phyloP scores from a whole-genome alignment of 441 rosid species.

The Adansonia rubrostipa region DNA sequence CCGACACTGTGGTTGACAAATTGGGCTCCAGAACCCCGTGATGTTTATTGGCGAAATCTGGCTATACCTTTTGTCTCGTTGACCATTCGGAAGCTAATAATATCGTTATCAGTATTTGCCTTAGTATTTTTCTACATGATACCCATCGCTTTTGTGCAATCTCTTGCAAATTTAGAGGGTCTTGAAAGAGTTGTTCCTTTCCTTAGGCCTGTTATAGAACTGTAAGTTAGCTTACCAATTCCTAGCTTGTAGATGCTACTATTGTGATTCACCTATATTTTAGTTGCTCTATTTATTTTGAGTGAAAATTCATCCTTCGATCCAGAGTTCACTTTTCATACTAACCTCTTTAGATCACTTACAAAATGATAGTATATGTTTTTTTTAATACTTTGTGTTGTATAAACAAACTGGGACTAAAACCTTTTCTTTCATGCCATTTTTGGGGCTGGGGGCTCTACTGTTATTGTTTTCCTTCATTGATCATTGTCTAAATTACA shows the following conservation, averaged over 20 bases:
- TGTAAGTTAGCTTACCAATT: constrained; percentile 55
- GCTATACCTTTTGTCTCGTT: constrained; percentile 91
- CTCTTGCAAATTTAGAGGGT: constrained; percentile 95
- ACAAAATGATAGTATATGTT: neutral
- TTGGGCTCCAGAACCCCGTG: constrained; percentile 97
- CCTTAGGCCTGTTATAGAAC: constrained; percentile 82
- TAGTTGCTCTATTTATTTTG: neutral
- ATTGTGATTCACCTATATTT: constrained; percentile 12
- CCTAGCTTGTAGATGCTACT: neutral
- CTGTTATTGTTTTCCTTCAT: neutral
- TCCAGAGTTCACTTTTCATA: neutral
- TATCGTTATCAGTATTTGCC: constrained; percentile 72
- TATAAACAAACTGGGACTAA: neutral
- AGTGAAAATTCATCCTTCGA: neutral
- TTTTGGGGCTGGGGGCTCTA: neutral
- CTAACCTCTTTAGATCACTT: neutral
- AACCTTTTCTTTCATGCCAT: constrained; percentile 10
- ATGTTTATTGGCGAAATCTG: constrained; percentile 87
- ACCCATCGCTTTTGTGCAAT: constrained; percentile 96
- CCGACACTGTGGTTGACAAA: constrained; percentile 87
- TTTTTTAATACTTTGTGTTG: neutral
- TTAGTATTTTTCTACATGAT: constrained; percentile 97
- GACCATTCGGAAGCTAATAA: constrained; percentile 73
- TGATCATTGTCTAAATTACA: neutral
- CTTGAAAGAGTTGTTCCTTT: constrained; percentile 90